Conservation (phyloP, 2,329 filamentous ascomycete species). For the Malbranchea zuffiana region DNA sequence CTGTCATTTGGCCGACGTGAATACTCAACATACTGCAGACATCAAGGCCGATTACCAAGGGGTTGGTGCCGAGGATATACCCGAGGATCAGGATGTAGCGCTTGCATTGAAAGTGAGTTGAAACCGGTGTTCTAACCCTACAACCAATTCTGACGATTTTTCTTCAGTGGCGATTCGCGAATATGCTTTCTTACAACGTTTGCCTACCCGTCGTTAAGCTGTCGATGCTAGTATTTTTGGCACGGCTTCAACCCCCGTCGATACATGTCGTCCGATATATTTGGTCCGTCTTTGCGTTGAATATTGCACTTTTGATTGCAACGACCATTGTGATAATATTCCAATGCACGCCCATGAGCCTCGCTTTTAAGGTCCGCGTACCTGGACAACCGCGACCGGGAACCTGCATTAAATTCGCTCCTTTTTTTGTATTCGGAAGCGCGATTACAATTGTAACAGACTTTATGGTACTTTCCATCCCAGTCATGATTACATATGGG, state of each 20-base stretch:
- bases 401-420: conserved; percentile 22
- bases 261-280: conserved; percentile 17
- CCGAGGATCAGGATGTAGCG: conserved; percentile 11
- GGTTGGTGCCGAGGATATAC: conserved; percentile 19
- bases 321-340: conserved; percentile 23
- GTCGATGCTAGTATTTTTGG: conserved; percentile 24
- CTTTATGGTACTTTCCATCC: conserved; percentile 22
- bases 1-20: background rate
- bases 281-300: conserved; percentile 17
- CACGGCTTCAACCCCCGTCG: conserved; percentile 22
- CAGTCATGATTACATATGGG: conserved; percentile 22
- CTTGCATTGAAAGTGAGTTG: background rate
- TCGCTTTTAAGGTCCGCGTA: conserved; percentile 21
- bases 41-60: conserved; percentile 21
- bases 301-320: conserved; percentile 17
- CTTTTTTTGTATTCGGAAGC: conserved; percentile 21
- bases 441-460: conserved; percentile 25
- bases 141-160: conserved; percentile 4
- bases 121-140: background rate
- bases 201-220: conserved; percentile 23
- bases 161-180: conserved; percentile 20
- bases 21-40: no score
- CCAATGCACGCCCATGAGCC: conserved; percentile 21
- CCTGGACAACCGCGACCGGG: conserved; percentile 16
- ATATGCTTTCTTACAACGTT: conserved; percentile 24